Evolutionary conservation across 805 yeast species (phyloP).

Genomic region (Pichia californica): DNA sequence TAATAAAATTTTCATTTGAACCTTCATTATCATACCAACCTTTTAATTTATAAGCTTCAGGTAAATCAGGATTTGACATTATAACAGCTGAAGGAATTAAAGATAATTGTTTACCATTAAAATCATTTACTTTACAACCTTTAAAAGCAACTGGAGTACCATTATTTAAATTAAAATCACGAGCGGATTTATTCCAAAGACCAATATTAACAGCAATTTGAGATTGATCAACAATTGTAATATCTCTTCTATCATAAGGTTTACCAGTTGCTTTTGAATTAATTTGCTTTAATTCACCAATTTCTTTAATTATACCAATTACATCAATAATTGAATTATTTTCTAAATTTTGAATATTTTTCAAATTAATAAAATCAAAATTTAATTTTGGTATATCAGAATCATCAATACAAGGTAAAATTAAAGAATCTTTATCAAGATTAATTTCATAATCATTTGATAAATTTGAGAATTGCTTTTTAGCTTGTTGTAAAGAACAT

Average conservation of each 20-base stretch:
- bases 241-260: conserved; percentile 87
- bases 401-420: conserved; percentile 57
- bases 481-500: conserved; percentile 75
- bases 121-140: conserved; percentile 85
- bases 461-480: conserved; percentile 77
- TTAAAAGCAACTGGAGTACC: conserved; percentile 89
- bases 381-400: conserved; percentile 70
- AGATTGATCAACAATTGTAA: conserved; percentile 79
- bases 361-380: conserved; percentile 68
- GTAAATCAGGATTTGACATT: conserved; percentile 76
- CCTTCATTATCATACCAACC: conserved; percentile 95
- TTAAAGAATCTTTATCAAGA: conserved; percentile 70
- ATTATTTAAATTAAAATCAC: conserved; percentile 62
- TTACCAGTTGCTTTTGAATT: conserved; percentile 84
- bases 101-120: conserved; percentile 78
- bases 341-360: conserved; percentile 59
- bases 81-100: conserved; percentile 74
- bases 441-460: conserved; percentile 83
- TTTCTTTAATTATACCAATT: conserved; percentile 76
- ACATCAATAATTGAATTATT: conserved; percentile 75
- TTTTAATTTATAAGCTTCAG: conserved; percentile 79
- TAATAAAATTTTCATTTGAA: conserved; percentile 50
- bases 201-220: conserved; percentile 72
- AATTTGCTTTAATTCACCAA: conserved; percentile 69
- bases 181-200: conserved; percentile 85